These are phyloP conservation scores for Geotrichum ghanense DNA, from an alignment of 805 yeast genomes.

Conservation along the genomic window DNA sequence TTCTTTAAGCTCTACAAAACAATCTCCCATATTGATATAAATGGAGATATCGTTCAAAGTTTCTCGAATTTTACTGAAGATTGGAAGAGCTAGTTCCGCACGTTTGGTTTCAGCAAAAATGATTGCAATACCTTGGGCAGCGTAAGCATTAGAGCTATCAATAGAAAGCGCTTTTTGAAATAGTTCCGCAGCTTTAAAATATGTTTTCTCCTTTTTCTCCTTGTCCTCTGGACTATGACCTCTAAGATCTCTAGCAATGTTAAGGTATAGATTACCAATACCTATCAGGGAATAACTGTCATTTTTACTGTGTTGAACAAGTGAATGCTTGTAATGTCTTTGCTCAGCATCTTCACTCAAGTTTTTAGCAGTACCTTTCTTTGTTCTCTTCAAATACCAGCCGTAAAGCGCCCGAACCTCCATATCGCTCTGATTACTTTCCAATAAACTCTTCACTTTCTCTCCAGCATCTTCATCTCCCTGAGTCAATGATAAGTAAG, in stretches of 20 bases:
- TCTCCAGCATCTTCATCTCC: conserved; percentile 34
- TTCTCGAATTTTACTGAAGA: conserved; percentile 81
- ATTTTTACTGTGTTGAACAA: conserved; percentile 66
- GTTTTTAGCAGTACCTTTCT: conserved; percentile 25
- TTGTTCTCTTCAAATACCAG: conserved; percentile 55
- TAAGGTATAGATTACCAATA: conserved; percentile 74
- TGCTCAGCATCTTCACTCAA: conserved; percentile 56
- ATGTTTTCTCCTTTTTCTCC: conserved; percentile 60
- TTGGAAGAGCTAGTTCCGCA: conserved; percentile 65
- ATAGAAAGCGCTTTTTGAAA: conserved; percentile 78
- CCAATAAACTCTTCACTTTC: conserved; percentile 43
- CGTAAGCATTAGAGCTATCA: conserved; percentile 81
- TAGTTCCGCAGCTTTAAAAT: conserved; percentile 82
- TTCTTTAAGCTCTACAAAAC: conserved; percentile 70
- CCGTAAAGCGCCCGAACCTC: conserved; percentile 88
- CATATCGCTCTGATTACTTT: conserved; percentile 44
- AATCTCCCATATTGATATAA: conserved; percentile 80
- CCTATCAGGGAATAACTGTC: conserved; percentile 85
- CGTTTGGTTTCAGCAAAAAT: conserved; percentile 74
- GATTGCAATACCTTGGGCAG: conserved; percentile 96
- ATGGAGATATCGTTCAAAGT: conserved; percentile 76
- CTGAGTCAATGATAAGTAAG: conserved; percentile 43
- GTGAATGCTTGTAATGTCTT: conserved; percentile 72
- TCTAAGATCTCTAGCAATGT: conserved; percentile 67
- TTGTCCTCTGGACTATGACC: conserved; percentile 34